Evolutionary conservation across 2,329 filamentous ascomycete genomes (phyloP), one percentile per base, ranked within the genome.

Genomic region (Colletotrichum shisoi): DNA sequence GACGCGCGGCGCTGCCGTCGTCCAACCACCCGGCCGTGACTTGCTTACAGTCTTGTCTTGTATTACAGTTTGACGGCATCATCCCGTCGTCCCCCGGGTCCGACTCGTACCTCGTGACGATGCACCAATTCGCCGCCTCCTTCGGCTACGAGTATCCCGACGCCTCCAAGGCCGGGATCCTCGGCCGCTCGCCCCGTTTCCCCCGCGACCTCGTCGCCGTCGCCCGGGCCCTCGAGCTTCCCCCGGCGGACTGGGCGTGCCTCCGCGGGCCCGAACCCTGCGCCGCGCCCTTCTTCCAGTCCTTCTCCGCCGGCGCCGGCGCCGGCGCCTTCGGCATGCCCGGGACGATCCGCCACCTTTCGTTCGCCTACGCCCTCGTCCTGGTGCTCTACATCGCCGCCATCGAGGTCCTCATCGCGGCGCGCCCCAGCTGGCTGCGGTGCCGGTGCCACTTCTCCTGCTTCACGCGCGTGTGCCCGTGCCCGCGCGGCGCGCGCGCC

Each of bases 111-210:
- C 56, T 67, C 7, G 54, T 70, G 2, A 63, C 56, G 19, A 63
- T 70, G 62, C 60, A 56, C 59, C 37, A 63, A 56, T 70, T 69
- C 63, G 46, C 54, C 34, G 31, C 31, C 21, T 57, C 67, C 1
- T 69, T 70, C 17, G 67, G 63, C 37, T 70, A 65, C 45, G 59
- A 69, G n/a, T 62, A 69, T 17, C 69, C 62, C n/a, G 27, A 34
- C 11, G 27, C 52, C 37, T 57, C 67, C 2, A 34, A 31, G 15
- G 67, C 67, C 0, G 69, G 40, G 34, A 24, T 67, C 21, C 17
- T 69, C 3, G 49, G 34, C 45, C 31, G 59, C 9, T 13, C 40
- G 5, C 67, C 67, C 17, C 39, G 48, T 19, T 63, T 70, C 9
- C 69, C 67, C 1, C n/a, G 4, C 19, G 48, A 67, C n/a, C 57